Conservation (phyloP, 257 asterid species). For the Petrea volubilis region DNA sequence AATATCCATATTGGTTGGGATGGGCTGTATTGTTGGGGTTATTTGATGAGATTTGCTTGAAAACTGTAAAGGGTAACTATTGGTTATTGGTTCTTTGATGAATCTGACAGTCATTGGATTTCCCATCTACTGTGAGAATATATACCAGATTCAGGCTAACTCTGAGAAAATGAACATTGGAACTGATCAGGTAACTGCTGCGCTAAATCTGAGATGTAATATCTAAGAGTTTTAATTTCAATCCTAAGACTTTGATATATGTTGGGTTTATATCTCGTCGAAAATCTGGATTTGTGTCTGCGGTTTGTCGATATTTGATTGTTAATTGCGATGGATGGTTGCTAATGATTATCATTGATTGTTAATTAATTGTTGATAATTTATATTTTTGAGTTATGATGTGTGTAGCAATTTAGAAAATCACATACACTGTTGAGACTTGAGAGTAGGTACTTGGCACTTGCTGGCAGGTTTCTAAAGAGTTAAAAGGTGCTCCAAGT, state of each 20-base stretch:
- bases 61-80: not conserved
- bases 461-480: too few relatives aligned
- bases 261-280: too few relatives aligned
- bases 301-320: not conserved
- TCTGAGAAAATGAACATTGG: not conserved
- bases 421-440: too few relatives aligned
- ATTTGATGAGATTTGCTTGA: not conserved
- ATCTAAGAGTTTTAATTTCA: not conserved
- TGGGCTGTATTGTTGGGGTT: conserved; percentile 1
- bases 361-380: not conserved
- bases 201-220: not conserved
- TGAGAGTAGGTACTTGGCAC: too few relatives aligned
- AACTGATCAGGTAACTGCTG: not conserved
- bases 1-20: conserved; percentile 13
- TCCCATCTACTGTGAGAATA: not conserved
- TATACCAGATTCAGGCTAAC: conserved; percentile 2
- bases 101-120: not conserved
- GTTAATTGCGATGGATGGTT: not conserved
- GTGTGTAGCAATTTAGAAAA: too few relatives aligned
- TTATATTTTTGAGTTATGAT: not conserved
- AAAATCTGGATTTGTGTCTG: too few relatives aligned
- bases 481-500: too few relatives aligned
- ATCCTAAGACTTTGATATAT: too few relatives aligned
- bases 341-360: not conserved
- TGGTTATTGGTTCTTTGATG: conserved; percentile 13